These are phyloP conservation scores for Erigeron philadelphicus DNA, from an alignment of 140 eudicot species.

Conservation along the genomic window DNA sequence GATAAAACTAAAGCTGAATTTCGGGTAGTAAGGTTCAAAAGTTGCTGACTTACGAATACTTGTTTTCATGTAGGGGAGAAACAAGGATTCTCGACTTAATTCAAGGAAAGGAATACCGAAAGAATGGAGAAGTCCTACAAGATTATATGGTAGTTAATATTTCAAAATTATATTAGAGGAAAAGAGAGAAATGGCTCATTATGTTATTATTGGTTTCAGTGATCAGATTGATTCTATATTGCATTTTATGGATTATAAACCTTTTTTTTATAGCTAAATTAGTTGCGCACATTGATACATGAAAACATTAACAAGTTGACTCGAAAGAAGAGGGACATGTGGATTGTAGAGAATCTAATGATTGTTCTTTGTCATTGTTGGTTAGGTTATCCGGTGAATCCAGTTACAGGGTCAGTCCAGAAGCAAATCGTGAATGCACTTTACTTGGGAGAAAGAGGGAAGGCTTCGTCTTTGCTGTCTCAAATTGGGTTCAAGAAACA, in stretches of 20 bases:
- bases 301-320: not conserved
- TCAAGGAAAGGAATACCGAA: constrained; percentile 15
- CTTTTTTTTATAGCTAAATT: not conserved
- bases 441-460: constrained; percentile 51
- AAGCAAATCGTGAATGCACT: constrained; percentile 60
- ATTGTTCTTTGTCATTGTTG: constrained; percentile 22
- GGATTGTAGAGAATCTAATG: not conserved
- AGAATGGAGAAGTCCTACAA: constrained; percentile 28
- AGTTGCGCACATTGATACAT: not conserved
- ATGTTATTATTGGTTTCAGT: constrained; percentile 1
- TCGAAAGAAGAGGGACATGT: not conserved
- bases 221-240: constrained; percentile 3
- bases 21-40: not conserved
- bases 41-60: constrained; percentile 15
- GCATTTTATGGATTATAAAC: not conserved
- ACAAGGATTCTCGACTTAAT: constrained; percentile 15
- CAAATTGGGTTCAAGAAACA: constrained; percentile 32
- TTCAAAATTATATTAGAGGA: not conserved
- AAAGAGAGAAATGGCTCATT: constrained; percentile 1
- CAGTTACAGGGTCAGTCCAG: constrained; percentile 31
- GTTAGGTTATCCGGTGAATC: constrained; percentile 30
- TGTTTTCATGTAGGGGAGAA: constrained; percentile 32
- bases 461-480: constrained; percentile 49
- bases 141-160: constrained; percentile 24
- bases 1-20: not conserved